These are phyloP conservation scores for Candida montana DNA, from an alignment of 805 yeast genomes.

Conservation along the genomic window DNA sequence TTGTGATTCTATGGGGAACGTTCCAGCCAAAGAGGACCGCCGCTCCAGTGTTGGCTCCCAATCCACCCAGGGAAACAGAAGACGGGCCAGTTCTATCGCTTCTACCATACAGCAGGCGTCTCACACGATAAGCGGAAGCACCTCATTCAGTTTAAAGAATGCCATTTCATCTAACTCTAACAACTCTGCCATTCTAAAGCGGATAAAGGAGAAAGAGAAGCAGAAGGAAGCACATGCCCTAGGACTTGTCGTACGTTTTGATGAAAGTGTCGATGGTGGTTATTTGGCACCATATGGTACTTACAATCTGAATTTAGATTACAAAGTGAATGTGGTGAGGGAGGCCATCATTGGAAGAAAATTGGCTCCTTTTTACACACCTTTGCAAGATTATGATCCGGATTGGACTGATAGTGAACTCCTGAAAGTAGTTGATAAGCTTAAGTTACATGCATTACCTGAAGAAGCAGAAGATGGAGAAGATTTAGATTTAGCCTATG, in stretches of 20 bases:
- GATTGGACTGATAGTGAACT: slow-evolving; percentile 70
- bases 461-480: slow-evolving; percentile 43
- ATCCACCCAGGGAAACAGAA: slow-evolving; percentile 8
- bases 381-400: slow-evolving; percentile 73
- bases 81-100: slow-evolving; percentile 15
- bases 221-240: slow-evolving; percentile 48
- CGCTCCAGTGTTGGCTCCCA: slow-evolving; percentile 7
- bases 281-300: slow-evolving; percentile 88
- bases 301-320: slow-evolving; percentile 69
- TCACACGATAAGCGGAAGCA: slow-evolving; percentile 1
- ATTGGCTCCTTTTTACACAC: slow-evolving; percentile 87
- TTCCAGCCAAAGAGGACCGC: slow-evolving; percentile 39
- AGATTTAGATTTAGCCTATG: slow-evolving; percentile 58
- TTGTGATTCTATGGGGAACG: slow-evolving; percentile 38
- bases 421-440: slow-evolving; percentile 41
- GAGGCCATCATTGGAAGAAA: slow-evolving; percentile 61
- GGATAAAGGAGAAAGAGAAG: slow-evolving; percentile 46
- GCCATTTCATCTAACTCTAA: slow-evolving; percentile 27
- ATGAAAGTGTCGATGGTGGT: slow-evolving; percentile 90
- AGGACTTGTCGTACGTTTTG: slow-evolving; percentile 52
- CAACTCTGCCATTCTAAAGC: neutral
- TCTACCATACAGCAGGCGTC: slow-evolving; percentile 12
- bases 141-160: slow-evolving; percentile 22
- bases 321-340: slow-evolving; percentile 67
- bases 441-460: slow-evolving; percentile 52